These are phyloP conservation scores for Gracilaria domingensis DNA, from an alignment of 23 red algal species.

Conservation along the genomic window DNA sequence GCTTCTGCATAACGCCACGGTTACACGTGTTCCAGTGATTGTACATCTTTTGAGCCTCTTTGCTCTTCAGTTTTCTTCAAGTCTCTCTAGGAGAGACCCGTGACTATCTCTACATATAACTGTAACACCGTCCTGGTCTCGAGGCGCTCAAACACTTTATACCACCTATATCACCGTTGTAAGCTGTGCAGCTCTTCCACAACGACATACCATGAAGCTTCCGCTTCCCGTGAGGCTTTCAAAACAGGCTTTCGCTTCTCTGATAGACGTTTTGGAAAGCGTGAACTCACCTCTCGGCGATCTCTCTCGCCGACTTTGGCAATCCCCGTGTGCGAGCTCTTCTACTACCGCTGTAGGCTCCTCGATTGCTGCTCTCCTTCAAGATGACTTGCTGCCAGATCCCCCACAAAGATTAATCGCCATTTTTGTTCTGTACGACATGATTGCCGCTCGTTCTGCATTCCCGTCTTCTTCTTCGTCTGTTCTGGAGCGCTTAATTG, in stretches of 20 bases:
- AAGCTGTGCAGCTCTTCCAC: neutral
- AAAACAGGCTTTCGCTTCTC: constrained; percentile 22
- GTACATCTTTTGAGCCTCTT: no score
- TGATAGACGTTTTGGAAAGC: constrained; percentile 58
- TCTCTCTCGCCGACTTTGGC: constrained; percentile 53
- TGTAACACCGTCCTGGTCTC: neutral
- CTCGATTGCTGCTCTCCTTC: constrained; percentile 66
- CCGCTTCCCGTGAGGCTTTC: constrained; percentile 35
- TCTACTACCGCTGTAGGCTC: constrained; percentile 27
- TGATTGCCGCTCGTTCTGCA: constrained; percentile 52
- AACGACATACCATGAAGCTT: neutral
- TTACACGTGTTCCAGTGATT: no score
- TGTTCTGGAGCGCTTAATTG: constrained; percentile 58
- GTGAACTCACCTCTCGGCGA: constrained; percentile 55
- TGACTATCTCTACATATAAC: no score
- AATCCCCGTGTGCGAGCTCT: constrained; percentile 8
- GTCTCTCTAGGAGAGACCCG: no score
- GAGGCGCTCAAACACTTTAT: neutral
- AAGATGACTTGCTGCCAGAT: constrained; percentile 63
- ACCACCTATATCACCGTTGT: neutral
- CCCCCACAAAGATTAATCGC: constrained; percentile 57
- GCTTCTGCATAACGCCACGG: no score
- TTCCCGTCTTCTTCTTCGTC: constrained; percentile 26
- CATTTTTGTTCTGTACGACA: constrained; percentile 73
- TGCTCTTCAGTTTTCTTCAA: no score